A percentile compares a stretch with the other conserved stretches of the same genome.
Evolutionary conservation across 306 rosid species (phyloP).

Genomic region (Amphicarpaea edgeworthii): DNA sequence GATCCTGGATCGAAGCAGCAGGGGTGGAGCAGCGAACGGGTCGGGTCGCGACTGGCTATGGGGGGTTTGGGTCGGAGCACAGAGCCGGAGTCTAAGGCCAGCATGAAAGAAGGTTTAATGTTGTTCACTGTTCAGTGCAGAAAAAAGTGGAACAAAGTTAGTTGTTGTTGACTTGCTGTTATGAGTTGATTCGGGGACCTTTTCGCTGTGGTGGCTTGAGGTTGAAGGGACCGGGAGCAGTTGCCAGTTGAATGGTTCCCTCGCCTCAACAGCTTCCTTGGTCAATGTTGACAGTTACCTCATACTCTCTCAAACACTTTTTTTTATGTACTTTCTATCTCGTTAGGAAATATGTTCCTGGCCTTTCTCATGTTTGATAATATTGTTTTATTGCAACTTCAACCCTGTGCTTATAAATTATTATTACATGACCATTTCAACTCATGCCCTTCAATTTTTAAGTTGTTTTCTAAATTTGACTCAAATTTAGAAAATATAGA

Average conservation of each 20-base stretch:
- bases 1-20: constrained; percentile 36
- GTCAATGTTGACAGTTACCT: neutral
- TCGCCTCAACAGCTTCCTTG: neutral
- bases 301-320: no score
- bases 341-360: no score
- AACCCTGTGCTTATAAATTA: no score
- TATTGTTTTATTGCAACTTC: no score
- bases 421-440: no score
- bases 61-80: constrained; percentile 44
- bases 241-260: neutral
- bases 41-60: neutral
- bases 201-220: neutral
- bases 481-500: no score
- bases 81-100: constrained; percentile 47
- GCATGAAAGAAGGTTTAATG: constrained; percentile 41
- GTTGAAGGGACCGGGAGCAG: constrained; percentile 9
- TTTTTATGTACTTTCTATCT: no score
- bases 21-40: neutral
- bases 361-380: no score
- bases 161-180: no score
- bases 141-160: neutral
- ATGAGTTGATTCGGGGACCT: neutral
- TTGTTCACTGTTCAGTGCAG: neutral
- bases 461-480: no score
- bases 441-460: no score